Base-by-base conservation (phyloP, 257 asterid genomes). In the Henckelia pumila region DNA sequence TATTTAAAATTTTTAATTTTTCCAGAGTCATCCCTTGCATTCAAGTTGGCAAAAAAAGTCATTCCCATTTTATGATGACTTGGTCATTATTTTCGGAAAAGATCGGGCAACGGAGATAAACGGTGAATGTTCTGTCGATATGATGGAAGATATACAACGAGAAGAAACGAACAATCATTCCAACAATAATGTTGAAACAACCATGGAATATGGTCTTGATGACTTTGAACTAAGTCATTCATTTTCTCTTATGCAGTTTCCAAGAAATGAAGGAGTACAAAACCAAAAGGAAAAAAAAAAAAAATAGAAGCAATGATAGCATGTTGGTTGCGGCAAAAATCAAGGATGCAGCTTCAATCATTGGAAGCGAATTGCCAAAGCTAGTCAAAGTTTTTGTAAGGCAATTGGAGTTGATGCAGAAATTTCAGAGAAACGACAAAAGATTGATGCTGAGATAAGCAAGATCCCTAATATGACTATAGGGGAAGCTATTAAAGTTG, bases 261-360 rank as follows among this genome's bases (percentile, higher is more conserved):
- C 35, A 16, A 64, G 23, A 64, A 44, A 1, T 64, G 25, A 44
- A 44, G 25, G 59, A 19, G 11, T 3, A 1, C 37, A 44, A 6
- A 63, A 63, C 16, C 68, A 44, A 26, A 64, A 49, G n/a, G n/a
- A n/a, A 44, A 47, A 17, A 47, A 44, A 47, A 47, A 64, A 24
- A 64, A 16, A 44, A 37, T 3, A 28, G 30, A 28, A 28, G 5
- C 30, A 28, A 28, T 3, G 30, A 28, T 28, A 28, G 2, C 30
- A 28, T 28, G 30, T 3, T 28, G 30, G 4, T 28, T 28, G 17
- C n/a, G n/a, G 6, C 11, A 1, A 29, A 26, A 19, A 56, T 56
- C 17, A 56, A 56, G 25, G 30, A 56, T 5, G 61, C n/a, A 56
- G 30, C 61, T 56, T 56, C n/a, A 22, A 8, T 24, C 2, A 56